Base-by-base conservation (phyloP, 2,329 filamentous ascomycete genomes). In the Diplocarpon mali region DNA sequence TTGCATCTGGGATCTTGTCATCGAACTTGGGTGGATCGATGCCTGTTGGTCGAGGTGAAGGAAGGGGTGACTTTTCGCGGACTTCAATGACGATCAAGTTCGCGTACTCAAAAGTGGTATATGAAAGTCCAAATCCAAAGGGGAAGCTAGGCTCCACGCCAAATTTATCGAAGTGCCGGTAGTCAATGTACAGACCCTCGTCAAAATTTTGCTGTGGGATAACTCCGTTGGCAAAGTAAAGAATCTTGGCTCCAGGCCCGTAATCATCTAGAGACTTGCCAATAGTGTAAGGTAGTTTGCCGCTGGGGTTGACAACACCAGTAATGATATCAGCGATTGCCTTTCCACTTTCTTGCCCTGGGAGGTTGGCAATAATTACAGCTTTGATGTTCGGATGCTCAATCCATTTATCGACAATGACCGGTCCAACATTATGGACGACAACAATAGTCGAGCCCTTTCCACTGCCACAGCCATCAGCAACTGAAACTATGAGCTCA, bases 251-350 rank as follows among this genome's bases (percentile, higher is more conserved):
- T 13, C 75, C 77, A 0, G 78, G 73, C 0, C 89, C 89, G 54
- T 92, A 92, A 60, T 95, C 86, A 13, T 76, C 69, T 2, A 84
- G 69, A 0, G 70, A 70, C 59, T 80, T 84, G 7, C 84, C 87
- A 40, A 95, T 83, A 0, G 87, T 94, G 64, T 93, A 95, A 0
- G 89, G 89, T 1, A 95, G 68, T 45, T 83, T 81, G n/a, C 89
- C 61, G 27, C 59, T 62, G 0, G 81, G 80, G 55, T 87, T 90
- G 13, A 80, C 71, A 17, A 82, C 73, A 6, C 88, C 89, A 46
- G 90, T 85, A 1, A 95, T 67, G 1, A 95, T 72, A 53, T 93
- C 85, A 1, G 77, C 76, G 5, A 95, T 70, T 0, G 88, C 85
- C 49, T 85, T 82, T 8, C 89, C 89, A 35, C 83, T 88, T 61